These are phyloP conservation scores for Metarhizium rileyi DNA, from an alignment of 2,329 filamentous ascomycete genomes.

Conservation along the genomic window DNA sequence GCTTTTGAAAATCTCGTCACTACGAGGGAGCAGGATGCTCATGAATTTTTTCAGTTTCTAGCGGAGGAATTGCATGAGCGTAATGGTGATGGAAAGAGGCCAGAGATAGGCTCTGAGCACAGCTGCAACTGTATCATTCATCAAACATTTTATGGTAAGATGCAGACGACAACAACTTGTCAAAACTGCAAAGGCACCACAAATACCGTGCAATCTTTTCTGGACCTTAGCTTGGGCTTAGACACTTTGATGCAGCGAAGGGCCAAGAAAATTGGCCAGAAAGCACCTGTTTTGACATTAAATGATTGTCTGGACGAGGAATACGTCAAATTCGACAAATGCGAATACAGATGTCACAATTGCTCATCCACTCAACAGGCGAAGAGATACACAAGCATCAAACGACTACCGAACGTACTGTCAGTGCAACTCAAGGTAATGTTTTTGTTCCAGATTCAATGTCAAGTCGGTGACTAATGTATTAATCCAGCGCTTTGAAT, in stretches of 20 bases:
- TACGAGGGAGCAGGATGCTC: conserved; percentile 91
- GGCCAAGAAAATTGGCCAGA: conserved; percentile 42
- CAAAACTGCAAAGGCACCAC: conserved; percentile 77
- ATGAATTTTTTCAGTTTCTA: conserved; percentile 94
- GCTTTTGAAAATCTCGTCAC: conserved; percentile 69
- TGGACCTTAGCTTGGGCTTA: conserved; percentile 84
- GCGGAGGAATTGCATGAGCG: conserved; percentile 83
- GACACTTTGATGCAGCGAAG: conserved; percentile 62
- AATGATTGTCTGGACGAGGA: conserved; percentile 73
- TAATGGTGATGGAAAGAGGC: conserved; percentile 60
- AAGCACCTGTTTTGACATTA: conserved; percentile 38
- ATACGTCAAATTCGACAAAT: conserved; percentile 79
- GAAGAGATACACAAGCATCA: conserved; percentile 74
- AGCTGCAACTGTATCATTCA: conserved; percentile 86
- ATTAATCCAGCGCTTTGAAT: conserved; percentile 54
- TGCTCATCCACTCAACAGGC: conserved; percentile 72
- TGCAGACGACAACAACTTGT: conserved; percentile 84
- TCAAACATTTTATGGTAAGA: conserved; percentile 86
- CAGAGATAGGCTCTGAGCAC: conserved; percentile 48
- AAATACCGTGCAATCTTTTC: conserved; percentile 76
- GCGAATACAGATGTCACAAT: conserved; percentile 77
- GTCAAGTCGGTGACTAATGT: neutral
- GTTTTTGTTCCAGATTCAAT: neutral
- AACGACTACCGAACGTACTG: conserved; percentile 76
- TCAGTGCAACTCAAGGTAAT: conserved; percentile 84